phyloP scores from a whole-genome alignment of 2,329 filamentous ascomycete species.

The Botryotinia narcissicola region DNA sequence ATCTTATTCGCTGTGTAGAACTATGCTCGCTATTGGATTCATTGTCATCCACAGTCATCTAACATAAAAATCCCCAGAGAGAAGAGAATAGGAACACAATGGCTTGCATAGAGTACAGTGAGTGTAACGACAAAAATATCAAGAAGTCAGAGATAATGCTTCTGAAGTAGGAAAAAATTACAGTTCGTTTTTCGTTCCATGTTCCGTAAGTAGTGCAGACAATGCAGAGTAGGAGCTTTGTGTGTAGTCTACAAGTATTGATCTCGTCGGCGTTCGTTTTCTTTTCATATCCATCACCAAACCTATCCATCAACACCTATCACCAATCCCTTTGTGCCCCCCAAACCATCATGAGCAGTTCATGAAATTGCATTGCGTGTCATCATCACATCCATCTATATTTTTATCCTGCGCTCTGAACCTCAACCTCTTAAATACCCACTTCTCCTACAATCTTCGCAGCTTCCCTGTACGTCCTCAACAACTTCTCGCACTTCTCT shows the following conservation, averaged over 20 bases:
- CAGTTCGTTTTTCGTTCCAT: not conserved
- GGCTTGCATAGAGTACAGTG: not conserved
- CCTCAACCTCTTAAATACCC: conserved; percentile 51
- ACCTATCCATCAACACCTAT: not conserved
- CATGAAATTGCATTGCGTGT: conserved; percentile 15
- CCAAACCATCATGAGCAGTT: conserved; percentile 2
- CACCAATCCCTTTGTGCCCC: conserved; percentile 7
- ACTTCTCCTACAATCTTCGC: conserved; percentile 98
- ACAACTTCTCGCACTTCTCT: conserved; percentile 95
- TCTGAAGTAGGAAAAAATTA: not conserved
- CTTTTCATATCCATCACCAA: conserved; percentile 10
- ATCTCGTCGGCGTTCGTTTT: not conserved
- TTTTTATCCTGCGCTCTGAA: not conserved
- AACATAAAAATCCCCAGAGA: not conserved
- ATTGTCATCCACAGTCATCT: not conserved
- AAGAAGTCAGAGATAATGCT: not conserved
- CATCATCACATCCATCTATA: conserved; percentile 1
- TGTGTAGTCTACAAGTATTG: conserved; percentile 14
- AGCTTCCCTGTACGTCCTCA: conserved; percentile 94
- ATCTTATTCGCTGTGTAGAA: not conserved
- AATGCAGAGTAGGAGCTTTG: not conserved
- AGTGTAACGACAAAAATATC: not conserved
- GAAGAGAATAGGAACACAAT: not conserved
- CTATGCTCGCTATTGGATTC: not conserved
- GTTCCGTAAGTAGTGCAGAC: not conserved